Evolutionary conservation across 495 filamentous ascomycete genomes (phyloP).

Genomic region (Neurospora pannonica): DNA sequence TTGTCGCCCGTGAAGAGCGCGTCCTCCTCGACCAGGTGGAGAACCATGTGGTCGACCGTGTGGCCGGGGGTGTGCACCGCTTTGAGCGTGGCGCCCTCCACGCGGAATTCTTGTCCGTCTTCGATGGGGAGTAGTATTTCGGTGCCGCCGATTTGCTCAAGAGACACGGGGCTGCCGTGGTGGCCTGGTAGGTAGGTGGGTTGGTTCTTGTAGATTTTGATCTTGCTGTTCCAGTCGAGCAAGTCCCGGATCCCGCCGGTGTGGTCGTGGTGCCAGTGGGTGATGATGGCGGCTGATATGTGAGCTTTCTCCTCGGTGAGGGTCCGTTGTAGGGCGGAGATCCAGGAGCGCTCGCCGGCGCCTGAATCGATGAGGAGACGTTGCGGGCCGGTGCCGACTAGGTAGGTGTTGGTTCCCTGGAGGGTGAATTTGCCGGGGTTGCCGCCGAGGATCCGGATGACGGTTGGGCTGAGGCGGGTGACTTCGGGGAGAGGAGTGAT

Average conservation of each 20-base stretch:
- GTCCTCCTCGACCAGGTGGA: conserved; percentile 64
- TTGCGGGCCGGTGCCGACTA: conserved; percentile 58
- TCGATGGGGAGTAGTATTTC: conserved; percentile 29
- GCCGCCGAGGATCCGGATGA: conserved; percentile 68
- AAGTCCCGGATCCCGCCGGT: conserved; percentile 63
- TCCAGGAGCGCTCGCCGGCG: conserved; percentile 56
- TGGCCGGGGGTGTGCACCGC: conserved; percentile 80
- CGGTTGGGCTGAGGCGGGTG: conserved; percentile 52
- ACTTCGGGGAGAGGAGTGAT: conserved; percentile 49
- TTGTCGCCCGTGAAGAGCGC: conserved; percentile 94
- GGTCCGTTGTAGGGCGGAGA: conserved; percentile 46
- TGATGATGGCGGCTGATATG: conserved; percentile 57
- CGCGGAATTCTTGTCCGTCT: conserved; percentile 63
- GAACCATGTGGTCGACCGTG: conserved; percentile 73
- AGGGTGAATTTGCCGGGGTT: conserved; percentile 67
- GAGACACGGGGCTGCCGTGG: background rate
- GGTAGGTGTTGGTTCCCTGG: conserved; percentile 74
- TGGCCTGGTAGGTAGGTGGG: conserved; percentile 22
- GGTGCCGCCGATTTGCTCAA: background rate
- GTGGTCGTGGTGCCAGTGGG: conserved; percentile 90
- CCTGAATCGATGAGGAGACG: conserved; percentile 77
- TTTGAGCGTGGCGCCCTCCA: conserved; percentile 66
- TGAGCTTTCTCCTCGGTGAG: conserved; percentile 57
- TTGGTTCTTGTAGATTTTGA: conserved; percentile 42
- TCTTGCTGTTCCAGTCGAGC: conserved; percentile 48